Conservation (phyloP, 2,329 filamentous ascomycete genomes). For the Byssoonygena ceratinophila region DNA sequence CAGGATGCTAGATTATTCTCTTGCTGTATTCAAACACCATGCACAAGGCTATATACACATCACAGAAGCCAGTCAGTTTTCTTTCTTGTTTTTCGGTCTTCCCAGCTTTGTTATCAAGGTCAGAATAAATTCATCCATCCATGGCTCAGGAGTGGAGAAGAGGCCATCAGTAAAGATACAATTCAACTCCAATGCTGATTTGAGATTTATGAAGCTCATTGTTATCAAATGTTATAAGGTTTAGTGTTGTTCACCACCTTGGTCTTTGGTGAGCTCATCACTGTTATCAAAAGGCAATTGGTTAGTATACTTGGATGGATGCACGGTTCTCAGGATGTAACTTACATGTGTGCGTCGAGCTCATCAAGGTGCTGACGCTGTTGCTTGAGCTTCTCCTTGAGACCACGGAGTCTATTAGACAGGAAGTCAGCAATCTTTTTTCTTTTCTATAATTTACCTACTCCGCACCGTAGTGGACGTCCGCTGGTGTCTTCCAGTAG, state of each 20-base stretch:
- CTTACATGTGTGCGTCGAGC: slow-evolving; percentile 78
- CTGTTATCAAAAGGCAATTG: slow-evolving; percentile 35
- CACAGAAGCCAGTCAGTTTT: background rate
- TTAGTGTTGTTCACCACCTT: slow-evolving; percentile 52
- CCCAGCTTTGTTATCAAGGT: background rate
- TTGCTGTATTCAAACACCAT: slow-evolving; percentile 1
- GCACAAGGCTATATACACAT: slow-evolving; percentile 10
- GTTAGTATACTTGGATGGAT: background rate
- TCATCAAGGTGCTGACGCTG: slow-evolving; percentile 77
- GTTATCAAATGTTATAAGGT: slow-evolving; percentile 13
- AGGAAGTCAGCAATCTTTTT: background rate
- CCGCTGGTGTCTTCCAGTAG: no score
- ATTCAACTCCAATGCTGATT: background rate
- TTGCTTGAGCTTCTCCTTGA: slow-evolving; percentile 58
- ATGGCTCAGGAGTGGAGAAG: slow-evolving; percentile 6
- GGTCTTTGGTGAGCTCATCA: slow-evolving; percentile 63
- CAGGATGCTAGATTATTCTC: background rate
- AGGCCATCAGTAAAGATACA: background rate
- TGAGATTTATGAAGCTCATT: background rate
- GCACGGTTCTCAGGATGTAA: slow-evolving; percentile 19
- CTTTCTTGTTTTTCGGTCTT: background rate
- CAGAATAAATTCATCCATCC: background rate
- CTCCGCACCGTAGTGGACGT: no score
- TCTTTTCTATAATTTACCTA: no score
- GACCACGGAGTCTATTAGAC: slow-evolving; percentile 49